A percentile compares a stretch with the other conserved stretches of the same genome.
Evolutionary conservation across 1,284 basidiomycete genomes (phyloP).

Genomic region (Polyporus tsugae): DNA sequence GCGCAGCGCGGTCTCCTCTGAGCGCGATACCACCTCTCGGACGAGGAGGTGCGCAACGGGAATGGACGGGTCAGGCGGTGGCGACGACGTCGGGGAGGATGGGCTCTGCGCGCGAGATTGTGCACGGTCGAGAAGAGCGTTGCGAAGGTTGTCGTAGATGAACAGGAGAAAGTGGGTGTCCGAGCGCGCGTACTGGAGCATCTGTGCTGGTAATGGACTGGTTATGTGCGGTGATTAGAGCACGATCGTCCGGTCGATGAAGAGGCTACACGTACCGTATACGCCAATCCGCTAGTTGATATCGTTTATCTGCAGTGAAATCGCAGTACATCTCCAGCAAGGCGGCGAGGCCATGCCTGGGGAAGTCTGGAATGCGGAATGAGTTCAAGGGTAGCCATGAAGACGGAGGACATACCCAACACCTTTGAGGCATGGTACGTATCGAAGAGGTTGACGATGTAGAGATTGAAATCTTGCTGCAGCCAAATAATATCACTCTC

Average conservation of each 20-base stretch:
- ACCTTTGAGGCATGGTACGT: slow-evolving; percentile 95
- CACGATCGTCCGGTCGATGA: slow-evolving; percentile 1
- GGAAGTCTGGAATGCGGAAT: slow-evolving; percentile 63
- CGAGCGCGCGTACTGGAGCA: slow-evolving; percentile 92
- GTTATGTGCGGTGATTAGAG: slow-evolving; percentile 1
- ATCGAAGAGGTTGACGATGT: slow-evolving; percentile 95
- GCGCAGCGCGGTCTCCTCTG: slow-evolving; percentile 77
- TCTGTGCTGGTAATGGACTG: slow-evolving; percentile 87
- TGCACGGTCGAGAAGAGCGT: slow-evolving; percentile 79
- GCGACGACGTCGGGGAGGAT: slow-evolving; percentile 41
- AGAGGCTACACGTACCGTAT: slow-evolving; percentile 69
- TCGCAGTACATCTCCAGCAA: slow-evolving; percentile 92
- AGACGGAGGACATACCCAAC: slow-evolving; percentile 57
- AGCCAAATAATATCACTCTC: slow-evolving; percentile 96
- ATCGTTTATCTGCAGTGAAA: slow-evolving; percentile 94
- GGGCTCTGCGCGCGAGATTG: slow-evolving; percentile 43
- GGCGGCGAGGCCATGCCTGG: slow-evolving; percentile 83
- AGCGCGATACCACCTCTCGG: slow-evolving; percentile 69
- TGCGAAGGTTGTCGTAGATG: slow-evolving; percentile 93
- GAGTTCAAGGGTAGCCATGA: slow-evolving; percentile 17
- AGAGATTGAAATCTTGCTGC: slow-evolving; percentile 94
- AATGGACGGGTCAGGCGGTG: slow-evolving; percentile 33
- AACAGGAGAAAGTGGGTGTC: slow-evolving; percentile 96
- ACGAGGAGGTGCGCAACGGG: slow-evolving; percentile 48
- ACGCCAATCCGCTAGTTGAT: slow-evolving; percentile 97